Conservation (phyloP, 2,329 filamentous ascomycete genomes). For the Fusarium sp. region DNA sequence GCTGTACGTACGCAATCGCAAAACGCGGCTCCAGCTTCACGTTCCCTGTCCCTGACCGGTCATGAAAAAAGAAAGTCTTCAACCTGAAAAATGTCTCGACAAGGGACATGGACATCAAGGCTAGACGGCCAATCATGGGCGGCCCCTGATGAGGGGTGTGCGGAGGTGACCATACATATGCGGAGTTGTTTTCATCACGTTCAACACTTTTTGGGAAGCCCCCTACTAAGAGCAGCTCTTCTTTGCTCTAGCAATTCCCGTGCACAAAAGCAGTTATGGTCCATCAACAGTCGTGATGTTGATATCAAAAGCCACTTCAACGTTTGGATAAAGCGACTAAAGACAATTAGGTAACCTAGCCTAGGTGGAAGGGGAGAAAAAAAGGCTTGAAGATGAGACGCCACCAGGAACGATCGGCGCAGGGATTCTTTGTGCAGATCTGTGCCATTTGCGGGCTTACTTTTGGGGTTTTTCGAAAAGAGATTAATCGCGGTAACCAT, state of each 20-base stretch:
- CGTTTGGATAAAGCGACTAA: constrained; percentile 29
- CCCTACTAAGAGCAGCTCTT: not conserved
- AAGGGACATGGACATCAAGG: constrained; percentile 22
- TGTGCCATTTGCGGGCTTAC: constrained; percentile 43
- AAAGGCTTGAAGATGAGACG: constrained; percentile 40
- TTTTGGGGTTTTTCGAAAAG: constrained; percentile 26
- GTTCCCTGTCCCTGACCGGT: constrained; percentile 14
- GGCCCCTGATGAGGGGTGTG: constrained; percentile 36
- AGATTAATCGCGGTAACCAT: constrained; percentile 3
- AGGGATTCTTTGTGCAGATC: constrained; percentile 47
- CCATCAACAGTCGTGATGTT: constrained; percentile 15
- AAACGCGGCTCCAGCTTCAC: constrained; percentile 21
- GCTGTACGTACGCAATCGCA: constrained; percentile 1
- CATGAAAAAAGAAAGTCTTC: constrained; percentile 40
- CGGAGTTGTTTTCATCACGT: constrained; percentile 24
- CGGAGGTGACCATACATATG: constrained; percentile 24
- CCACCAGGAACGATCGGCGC: constrained; percentile 49
- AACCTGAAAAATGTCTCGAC: constrained; percentile 27
- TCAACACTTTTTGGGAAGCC: constrained; percentile 12
- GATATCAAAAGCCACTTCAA: constrained; percentile 21
- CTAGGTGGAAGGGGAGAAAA: not conserved
- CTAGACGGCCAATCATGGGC: constrained; percentile 39
- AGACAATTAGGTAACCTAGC: constrained; percentile 20
- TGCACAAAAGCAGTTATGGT: not conserved
- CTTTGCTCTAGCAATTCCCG: not conserved